Evolutionary conservation across 139 green algal species (phyloP).

Genomic region (Asterochloris sp.): DNA sequence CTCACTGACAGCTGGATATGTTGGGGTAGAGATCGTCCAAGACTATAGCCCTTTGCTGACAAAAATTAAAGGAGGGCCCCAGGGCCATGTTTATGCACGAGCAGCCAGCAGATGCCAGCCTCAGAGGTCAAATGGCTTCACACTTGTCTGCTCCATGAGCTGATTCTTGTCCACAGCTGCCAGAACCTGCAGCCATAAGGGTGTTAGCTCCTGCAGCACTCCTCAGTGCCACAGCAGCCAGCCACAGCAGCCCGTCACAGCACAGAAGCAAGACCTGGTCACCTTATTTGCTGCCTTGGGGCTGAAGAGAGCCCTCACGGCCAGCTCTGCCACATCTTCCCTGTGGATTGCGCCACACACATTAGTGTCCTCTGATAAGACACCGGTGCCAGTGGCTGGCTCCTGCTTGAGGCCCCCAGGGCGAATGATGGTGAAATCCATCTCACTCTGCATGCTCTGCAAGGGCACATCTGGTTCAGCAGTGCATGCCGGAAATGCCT

Average conservation of each 20-base stretch:
- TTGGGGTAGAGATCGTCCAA: no score
- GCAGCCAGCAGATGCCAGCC: neutral
- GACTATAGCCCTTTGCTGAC: no score
- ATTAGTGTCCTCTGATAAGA: conserved; percentile 83
- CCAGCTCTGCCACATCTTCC: conserved; percentile 83
- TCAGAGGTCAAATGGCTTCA: conserved; percentile 49
- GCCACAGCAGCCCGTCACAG: neutral
- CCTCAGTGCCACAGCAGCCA: neutral
- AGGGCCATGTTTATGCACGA: no score
- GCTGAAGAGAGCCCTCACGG: conserved; percentile 74
- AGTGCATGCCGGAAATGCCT: neutral
- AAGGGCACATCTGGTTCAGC: neutral
- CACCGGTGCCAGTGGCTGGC: conserved; percentile 64
- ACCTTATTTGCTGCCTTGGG: conserved; percentile 73
- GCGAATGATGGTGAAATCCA: conserved; percentile 89
- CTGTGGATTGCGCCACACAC: conserved; percentile 83
- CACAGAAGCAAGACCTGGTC: neutral
- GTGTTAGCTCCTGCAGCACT: no score
- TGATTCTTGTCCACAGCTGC: conserved; percentile 57
- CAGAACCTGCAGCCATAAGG: conserved; percentile 40
- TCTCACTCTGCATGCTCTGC: conserved; percentile 42
- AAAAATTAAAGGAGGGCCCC: no score
- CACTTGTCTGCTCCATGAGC: conserved; percentile 48
- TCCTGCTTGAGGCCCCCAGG: conserved; percentile 92
- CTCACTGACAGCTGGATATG: no score